Conservation (phyloP, 129 eudicot genomes). For the Centaurea solstitialis region DNA sequence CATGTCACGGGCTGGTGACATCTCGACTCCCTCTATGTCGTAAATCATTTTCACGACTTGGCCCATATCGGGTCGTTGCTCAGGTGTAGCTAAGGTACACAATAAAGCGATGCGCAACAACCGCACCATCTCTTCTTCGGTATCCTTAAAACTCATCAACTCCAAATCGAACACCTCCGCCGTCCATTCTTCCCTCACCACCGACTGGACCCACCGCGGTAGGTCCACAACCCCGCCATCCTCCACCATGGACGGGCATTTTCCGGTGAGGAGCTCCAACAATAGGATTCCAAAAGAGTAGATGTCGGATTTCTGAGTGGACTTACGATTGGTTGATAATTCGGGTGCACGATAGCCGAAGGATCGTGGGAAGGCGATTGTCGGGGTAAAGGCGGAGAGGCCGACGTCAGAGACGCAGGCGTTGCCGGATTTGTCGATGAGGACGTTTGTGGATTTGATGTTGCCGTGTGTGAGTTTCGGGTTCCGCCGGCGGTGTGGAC, state of each 20-base stretch:
- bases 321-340: conserved; percentile 43
- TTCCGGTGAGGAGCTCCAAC: conserved; percentile 86
- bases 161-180: conserved; percentile 93
- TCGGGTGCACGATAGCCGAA: conserved; percentile 86
- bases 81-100: conserved; percentile 59
- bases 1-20: conserved; percentile 48
- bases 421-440: conserved; percentile 60
- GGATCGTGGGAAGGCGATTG: conserved; percentile 40
- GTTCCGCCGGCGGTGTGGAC: conserved; percentile 60
- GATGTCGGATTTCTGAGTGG: conserved; percentile 69
- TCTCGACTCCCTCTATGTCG: conserved; percentile 56
- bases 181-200: conserved; percentile 95
- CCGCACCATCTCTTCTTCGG: conserved; percentile 87
- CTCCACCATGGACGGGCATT: conserved; percentile 57
- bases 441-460: conserved; percentile 85
- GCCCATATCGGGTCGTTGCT: conserved; percentile 67
- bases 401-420: conserved; percentile 78
- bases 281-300: conserved; percentile 85
- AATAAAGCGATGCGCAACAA: conserved; percentile 73
- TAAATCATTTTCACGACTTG: conserved; percentile 71
- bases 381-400: conserved; percentile 53
- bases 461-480: conserved; percentile 76
- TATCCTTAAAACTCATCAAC: conserved; percentile 80
- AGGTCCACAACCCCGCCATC: conserved; percentile 64
- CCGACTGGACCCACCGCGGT: conserved; percentile 90